These are phyloP conservation scores for Ganoderma leucocontextum DNA, from an alignment of 1,284 basidiomycete genomes.

Conservation along the genomic window DNA sequence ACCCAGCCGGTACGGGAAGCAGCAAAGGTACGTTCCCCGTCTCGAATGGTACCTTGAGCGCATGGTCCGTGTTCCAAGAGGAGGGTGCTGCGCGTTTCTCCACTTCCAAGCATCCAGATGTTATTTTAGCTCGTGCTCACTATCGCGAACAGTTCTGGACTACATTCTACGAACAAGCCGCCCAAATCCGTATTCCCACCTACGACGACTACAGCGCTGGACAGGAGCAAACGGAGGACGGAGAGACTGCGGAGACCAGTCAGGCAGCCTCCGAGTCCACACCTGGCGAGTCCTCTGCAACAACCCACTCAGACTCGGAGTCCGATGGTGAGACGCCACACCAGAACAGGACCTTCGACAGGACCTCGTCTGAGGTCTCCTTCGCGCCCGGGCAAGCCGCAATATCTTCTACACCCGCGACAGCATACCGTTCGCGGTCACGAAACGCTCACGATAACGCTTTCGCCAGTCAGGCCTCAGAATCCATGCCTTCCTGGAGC, in stretches of 20 bases:
- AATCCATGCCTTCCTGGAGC: slow-evolving; percentile 65
- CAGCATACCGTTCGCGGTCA: slow-evolving; percentile 45
- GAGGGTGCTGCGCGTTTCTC: not conserved
- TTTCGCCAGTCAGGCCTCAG: slow-evolving; percentile 49
- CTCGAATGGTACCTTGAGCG: slow-evolving; percentile 5
- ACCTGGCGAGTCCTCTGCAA: slow-evolving; percentile 32
- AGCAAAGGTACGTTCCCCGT: slow-evolving; percentile 68
- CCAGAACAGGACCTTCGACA: slow-evolving; percentile 39
- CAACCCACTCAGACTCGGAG: slow-evolving; percentile 40
- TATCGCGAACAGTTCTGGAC: slow-evolving; percentile 81
- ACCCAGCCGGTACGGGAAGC: slow-evolving; percentile 90
- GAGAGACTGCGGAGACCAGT: slow-evolving; percentile 31
- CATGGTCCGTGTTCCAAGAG: not conserved
- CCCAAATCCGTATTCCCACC: slow-evolving; percentile 83
- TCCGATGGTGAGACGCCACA: slow-evolving; percentile 31
- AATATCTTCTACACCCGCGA: slow-evolving; percentile 80
- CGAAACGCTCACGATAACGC: slow-evolving; percentile 46
- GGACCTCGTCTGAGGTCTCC: slow-evolving; percentile 65
- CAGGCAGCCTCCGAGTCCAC: slow-evolving; percentile 18
- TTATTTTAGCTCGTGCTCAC: slow-evolving; percentile 5
- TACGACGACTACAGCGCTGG: slow-evolving; percentile 68
- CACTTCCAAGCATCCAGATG: not conserved
- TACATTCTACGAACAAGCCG: slow-evolving; percentile 93
- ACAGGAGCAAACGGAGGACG: slow-evolving; percentile 55
- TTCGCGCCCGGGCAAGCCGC: slow-evolving; percentile 74